Conservation (phyloP, 164 flowering plant species). For the Tetrastigma voinierianum region DNA sequence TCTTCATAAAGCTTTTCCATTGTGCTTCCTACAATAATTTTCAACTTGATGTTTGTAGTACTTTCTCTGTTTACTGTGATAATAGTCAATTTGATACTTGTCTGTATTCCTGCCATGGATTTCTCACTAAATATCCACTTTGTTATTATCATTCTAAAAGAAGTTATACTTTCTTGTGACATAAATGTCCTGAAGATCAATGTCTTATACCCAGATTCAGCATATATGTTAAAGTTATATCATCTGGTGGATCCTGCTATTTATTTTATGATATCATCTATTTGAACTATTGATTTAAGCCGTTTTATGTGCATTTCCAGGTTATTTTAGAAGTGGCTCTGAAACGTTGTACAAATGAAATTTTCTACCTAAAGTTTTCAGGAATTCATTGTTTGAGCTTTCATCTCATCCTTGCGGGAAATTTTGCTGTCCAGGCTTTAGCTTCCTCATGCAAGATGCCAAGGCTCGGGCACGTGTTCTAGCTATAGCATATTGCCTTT, state of each 20-base stretch:
- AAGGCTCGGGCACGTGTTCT: constrained; percentile 60
- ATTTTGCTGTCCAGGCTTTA: constrained; percentile 86
- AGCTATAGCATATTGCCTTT: background rate
- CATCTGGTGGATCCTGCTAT: background rate
- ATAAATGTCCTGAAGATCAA: background rate
- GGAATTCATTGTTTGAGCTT: constrained; percentile 54
- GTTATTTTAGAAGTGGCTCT: constrained; percentile 88
- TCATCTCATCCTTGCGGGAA: constrained; percentile 76
- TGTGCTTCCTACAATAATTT: no score
- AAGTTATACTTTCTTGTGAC: background rate
- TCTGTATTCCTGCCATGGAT: no score
- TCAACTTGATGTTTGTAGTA: no score
- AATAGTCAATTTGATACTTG: no score
- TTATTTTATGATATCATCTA: background rate
- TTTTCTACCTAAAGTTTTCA: constrained; percentile 64
- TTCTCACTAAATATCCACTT: no score
- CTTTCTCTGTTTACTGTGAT: no score
- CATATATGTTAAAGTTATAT: background rate
- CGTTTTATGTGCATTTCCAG: constrained; percentile 37
- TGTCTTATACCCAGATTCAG: background rate
- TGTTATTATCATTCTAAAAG: no score
- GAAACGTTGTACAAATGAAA: constrained; percentile 56
- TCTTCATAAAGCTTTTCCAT: no score
- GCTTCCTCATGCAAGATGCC: constrained; percentile 58
- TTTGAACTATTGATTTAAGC: constrained; percentile 1